Evolutionary conservation across 371 early-diverging fungal species (phyloP), one percentile per base, ranked within the genome.

Genomic region (Rhizopus stolonifer): DNA sequence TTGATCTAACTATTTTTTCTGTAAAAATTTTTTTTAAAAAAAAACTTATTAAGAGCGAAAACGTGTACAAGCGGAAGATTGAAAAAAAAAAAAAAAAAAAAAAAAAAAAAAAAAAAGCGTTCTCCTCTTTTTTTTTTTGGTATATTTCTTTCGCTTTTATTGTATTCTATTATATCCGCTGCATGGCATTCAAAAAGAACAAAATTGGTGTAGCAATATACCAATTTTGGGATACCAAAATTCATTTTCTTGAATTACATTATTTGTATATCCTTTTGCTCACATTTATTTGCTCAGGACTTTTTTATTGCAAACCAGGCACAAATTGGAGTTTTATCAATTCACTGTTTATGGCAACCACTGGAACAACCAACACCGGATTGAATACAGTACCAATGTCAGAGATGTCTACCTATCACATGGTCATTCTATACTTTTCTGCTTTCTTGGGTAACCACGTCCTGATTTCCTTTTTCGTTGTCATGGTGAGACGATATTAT

Each of bases 181-280:
- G 17, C 23, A 56, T 61, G 52, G 18, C 31, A 26, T 29, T 52
- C 11, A 49, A 39, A 38, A 31, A 31, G 38, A 52, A 49, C 36
- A 42, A 36, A 43, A 39, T 57, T 23, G 21, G 32, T 6, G 29
- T 42, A 39, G 24, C 40, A 22, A n/a, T 61, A 19, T 7, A 39
- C 44, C 40, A 46, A 17, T 52, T 61, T 22, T 70, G 67, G 71
- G 48, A 64, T 32, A 56, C 46, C 17, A 48, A 50, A 17, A 55
- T 68, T 17, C 65, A 69, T 48, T 74, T 67, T 31, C 56, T 74
- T 21, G 56, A 71, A 18, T 33, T 71, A 0, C 75, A 74, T 56
- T 71, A 69, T 46, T 22, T 57, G 1, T 71, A 69, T 39, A 58
- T 69, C 38, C 32, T 52, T 6, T 7, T 40, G 0, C 5, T 71